Conservation (phyloP, 495 filamentous ascomycete genomes). For the Immersiella caudata region DNA sequence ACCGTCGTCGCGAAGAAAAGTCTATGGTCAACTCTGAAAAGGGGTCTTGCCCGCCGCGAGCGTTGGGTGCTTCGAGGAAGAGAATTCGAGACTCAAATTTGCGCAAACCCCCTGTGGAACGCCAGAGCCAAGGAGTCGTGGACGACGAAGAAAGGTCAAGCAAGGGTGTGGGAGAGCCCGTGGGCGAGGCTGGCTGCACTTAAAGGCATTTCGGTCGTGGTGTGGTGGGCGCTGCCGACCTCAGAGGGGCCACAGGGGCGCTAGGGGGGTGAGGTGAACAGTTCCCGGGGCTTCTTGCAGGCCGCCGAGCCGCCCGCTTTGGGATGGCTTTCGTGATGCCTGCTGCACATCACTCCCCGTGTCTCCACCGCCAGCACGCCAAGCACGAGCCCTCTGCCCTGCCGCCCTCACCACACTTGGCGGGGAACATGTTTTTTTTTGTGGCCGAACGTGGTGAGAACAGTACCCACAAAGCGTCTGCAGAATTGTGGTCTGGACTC, state of each 20-base stretch:
- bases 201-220: constrained; percentile 3
- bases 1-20: background rate
- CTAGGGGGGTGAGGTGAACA: constrained; percentile 5
- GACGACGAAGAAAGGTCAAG: background rate
- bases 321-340: constrained; percentile 13
- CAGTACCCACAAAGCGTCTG: background rate
- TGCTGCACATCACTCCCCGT: constrained; percentile 9
- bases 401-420: constrained; percentile 13
- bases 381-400: constrained; percentile 5
- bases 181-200: constrained; percentile 21
- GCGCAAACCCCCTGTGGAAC: constrained; percentile 13
- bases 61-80: background rate
- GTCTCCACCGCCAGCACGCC: constrained; percentile 4
- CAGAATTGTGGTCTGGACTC: background rate
- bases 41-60: background rate
- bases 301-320: constrained; percentile 19
- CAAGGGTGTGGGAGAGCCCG: constrained; percentile 17
- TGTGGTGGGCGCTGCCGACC: constrained; percentile 6
- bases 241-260: constrained; percentile 13
- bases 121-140: constrained; percentile 5
- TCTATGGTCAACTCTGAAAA: background rate
- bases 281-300: constrained; percentile 2
- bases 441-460: background rate
- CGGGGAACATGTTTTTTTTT: background rate
- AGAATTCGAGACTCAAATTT: constrained; percentile 1